phyloP scores from a whole-genome alignment of 345 rosid species.

The Hibiscus tridactylites region DNA sequence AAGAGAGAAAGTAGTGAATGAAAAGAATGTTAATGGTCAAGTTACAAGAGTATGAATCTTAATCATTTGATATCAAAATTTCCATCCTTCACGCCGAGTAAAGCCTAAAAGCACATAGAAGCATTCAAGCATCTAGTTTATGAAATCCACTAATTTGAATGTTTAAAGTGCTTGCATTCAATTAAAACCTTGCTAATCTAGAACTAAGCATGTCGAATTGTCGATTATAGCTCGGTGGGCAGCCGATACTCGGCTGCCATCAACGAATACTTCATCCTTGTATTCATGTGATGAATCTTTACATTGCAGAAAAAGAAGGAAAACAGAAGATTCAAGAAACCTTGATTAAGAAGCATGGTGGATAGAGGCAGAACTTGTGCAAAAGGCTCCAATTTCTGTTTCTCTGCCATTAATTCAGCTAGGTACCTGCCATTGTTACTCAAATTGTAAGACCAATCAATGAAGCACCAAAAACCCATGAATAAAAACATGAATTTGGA shows the following conservation, averaged over 20 bases:
- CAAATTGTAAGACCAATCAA: not conserved
- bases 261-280: not conserved
- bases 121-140: no score
- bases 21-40: not conserved
- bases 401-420: slow-evolving; percentile 73
- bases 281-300: not conserved
- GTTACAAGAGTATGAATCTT: not conserved
- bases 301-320: not conserved
- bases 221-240: no score
- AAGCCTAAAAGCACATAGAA: not conserved
- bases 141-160: not conserved
- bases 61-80: not conserved
- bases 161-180: not conserved
- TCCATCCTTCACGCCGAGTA: not conserved
- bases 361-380: slow-evolving; percentile 31
- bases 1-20: not conserved
- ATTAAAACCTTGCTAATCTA: not conserved
- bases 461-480: not conserved
- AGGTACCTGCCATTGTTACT: slow-evolving; percentile 49
- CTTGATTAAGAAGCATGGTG: not conserved
- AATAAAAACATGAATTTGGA: not conserved
- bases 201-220: no score
- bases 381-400: slow-evolving; percentile 71
- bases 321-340: slow-evolving; percentile 6
- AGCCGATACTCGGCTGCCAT: no score